These are phyloP conservation scores for Scleroderma citrinum DNA, from an alignment of 768 basidiomycete species.

Conservation along the genomic window DNA sequence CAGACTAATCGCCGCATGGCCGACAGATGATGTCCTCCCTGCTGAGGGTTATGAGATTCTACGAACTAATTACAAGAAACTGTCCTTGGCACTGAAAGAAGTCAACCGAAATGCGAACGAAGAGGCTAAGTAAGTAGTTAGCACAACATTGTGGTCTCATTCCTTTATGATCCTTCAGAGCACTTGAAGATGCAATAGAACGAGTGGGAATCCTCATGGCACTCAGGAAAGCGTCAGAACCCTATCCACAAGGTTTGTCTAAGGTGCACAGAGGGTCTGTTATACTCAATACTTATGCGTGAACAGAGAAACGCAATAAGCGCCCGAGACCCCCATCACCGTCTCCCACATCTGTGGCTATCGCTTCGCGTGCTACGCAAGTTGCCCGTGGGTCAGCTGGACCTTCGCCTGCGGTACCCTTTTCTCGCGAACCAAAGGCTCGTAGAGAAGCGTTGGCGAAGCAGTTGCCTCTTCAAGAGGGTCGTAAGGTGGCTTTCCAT, in stretches of 20 bases:
- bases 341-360: conserved; percentile 45
- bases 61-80: conserved; percentile 56
- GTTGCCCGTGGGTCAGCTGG: conserved; percentile 52
- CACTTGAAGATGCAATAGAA: conserved; percentile 68
- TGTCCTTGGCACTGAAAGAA: conserved; percentile 56
- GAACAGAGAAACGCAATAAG: conserved; percentile 68
- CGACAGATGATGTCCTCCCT: conserved; percentile 60
- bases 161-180: conserved; percentile 36
- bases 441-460: conserved; percentile 55
- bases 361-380: conserved; percentile 17
- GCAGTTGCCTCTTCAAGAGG: conserved; percentile 64
- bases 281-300: conserved; percentile 2
- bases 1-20: conserved; percentile 65
- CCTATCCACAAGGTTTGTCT: conserved; percentile 45
- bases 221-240: conserved; percentile 65
- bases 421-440: conserved; percentile 61
- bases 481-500: conserved; percentile 79
- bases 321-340: conserved; percentile 71
- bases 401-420: conserved; percentile 42
- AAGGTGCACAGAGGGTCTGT: background rate
- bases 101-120: conserved; percentile 52
- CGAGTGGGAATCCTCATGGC: conserved; percentile 64
- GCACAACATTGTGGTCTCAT: background rate
- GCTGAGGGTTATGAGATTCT: conserved; percentile 63
- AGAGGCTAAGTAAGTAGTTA: conserved; percentile 54